Evolutionary conservation across 768 basidiomycete genomes (phyloP).

Genomic region (Paxillus rubicundulus): DNA sequence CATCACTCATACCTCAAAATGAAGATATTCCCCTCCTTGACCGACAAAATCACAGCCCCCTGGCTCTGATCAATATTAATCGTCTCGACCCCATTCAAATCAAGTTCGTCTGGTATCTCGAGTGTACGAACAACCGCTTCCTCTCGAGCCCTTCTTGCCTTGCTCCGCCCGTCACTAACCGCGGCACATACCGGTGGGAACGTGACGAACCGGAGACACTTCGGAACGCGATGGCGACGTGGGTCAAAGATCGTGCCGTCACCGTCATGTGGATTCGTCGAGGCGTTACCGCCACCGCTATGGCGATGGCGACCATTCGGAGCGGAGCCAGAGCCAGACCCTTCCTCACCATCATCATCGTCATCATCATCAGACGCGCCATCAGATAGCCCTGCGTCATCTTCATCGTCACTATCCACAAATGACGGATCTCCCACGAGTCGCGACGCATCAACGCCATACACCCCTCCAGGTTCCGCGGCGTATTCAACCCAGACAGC

Average conservation of each 20-base stretch:
- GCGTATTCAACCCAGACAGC: conserved; percentile 77
- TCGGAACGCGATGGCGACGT: conserved; percentile 34
- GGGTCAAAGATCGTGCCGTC: conserved; percentile 23
- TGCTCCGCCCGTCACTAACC: conserved; percentile 16
- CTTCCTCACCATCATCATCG: conserved; percentile 1
- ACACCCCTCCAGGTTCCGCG: conserved; percentile 31
- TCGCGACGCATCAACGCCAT: conserved; percentile 28
- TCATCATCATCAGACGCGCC: conserved; percentile 8
- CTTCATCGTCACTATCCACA: conserved; percentile 30
- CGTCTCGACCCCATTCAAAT: conserved; percentile 65
- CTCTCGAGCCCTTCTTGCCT: conserved; percentile 29
- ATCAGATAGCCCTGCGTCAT: conserved; percentile 15
- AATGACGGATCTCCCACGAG: conserved; percentile 24
- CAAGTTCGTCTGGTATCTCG: conserved; percentile 61
- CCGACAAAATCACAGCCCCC: conserved; percentile 67
- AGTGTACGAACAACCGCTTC: conserved; percentile 56
- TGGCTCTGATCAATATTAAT: conserved; percentile 79
- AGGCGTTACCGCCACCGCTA: conserved; percentile 3
- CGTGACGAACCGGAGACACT: conserved; percentile 66
- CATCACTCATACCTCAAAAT: conserved; percentile 61
- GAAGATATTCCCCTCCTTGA: conserved; percentile 67
- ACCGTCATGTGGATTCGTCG: conserved; percentile 15
- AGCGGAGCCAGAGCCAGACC: not conserved
- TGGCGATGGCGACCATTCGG: conserved; percentile 7
- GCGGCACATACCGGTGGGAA: conserved; percentile 51